Evolutionary conservation across 768 basidiomycete genomes (phyloP).

Genomic region (Suillus subalutaceus): DNA sequence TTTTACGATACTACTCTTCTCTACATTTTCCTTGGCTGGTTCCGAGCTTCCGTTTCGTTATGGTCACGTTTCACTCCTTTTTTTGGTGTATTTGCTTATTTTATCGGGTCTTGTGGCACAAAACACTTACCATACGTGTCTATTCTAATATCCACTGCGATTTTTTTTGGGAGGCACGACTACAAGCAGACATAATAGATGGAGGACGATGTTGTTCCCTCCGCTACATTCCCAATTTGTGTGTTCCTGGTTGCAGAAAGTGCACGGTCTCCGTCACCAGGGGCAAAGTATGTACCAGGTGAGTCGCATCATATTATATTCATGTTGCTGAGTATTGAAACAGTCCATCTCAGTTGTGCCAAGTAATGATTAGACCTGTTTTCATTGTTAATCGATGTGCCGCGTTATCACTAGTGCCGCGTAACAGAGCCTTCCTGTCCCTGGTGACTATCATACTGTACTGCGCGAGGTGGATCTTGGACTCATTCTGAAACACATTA

Average conservation of each 20-base stretch:
- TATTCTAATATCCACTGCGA: neutral
- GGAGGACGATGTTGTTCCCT: neutral
- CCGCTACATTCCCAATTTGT: neutral
- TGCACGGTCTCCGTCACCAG: neutral
- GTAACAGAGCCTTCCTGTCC: neutral
- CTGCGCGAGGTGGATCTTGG: neutral
- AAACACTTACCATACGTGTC: neutral
- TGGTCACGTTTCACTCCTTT: neutral
- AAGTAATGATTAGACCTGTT: neutral
- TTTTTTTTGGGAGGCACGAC: neutral
- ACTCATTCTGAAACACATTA: neutral
- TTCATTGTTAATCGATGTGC: neutral
- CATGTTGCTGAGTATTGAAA: neutral
- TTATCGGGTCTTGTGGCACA: constrained; percentile 3
- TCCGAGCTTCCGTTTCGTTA: neutral
- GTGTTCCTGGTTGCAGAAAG: constrained; percentile 7
- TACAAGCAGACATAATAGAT: neutral
- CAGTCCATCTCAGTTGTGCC: neutral
- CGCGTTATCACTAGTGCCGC: neutral
- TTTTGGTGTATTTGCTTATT: constrained; percentile 3
- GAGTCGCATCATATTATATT: neutral
- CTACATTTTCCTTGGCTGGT: constrained; percentile 11
- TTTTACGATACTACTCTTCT: constrained; percentile 9
- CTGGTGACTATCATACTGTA: neutral
- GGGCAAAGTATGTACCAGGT: neutral